Conservation (phyloP, 108 stramenopile genomes). For the Stephanodiscus minutulus region DNA sequence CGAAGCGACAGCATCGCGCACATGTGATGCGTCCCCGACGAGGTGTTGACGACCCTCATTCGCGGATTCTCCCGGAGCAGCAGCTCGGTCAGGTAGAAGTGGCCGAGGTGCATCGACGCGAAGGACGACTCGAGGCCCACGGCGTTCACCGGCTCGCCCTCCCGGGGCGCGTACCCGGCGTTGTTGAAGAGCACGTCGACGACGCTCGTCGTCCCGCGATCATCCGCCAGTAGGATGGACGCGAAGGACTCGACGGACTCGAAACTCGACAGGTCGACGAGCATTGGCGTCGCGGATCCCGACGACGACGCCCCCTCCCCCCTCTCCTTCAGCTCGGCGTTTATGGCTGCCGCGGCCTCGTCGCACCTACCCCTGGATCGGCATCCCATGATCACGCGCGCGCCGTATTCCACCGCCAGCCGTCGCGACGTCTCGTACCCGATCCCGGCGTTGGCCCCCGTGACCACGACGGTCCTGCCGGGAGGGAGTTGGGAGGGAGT, state of each 20-base stretch:
- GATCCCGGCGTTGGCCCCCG: slow-evolving; percentile 85
- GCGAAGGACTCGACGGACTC: slow-evolving; percentile 40
- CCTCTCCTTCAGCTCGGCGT: background rate
- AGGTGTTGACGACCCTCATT: slow-evolving; percentile 39
- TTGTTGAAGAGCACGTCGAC: slow-evolving; percentile 42
- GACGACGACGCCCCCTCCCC: background rate
- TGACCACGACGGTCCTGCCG: slow-evolving; percentile 61
- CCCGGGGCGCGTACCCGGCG: slow-evolving; percentile 29
- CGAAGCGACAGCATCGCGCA: slow-evolving; percentile 24
- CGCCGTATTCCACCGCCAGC: slow-evolving; percentile 40
- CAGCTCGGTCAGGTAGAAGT: slow-evolving; percentile 36
- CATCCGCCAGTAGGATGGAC: slow-evolving; percentile 10
- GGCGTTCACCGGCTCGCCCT: slow-evolving; percentile 21
- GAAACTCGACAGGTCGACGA: slow-evolving; percentile 36
- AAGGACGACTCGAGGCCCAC: slow-evolving; percentile 39
- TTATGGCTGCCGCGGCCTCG: slow-evolving; percentile 23
- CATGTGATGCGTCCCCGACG: slow-evolving; percentile 37
- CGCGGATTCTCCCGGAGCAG: slow-evolving; percentile 30
- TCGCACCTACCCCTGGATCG: slow-evolving; percentile 33
- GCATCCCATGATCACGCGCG: slow-evolving; percentile 42
- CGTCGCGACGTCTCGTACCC: slow-evolving; percentile 65
- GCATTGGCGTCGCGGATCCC: slow-evolving; percentile 19
- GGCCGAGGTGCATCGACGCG: slow-evolving; percentile 44
- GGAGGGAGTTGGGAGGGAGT: slow-evolving; percentile 21
- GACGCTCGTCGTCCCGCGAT: background rate